Conservation (phyloP, 768 basidiomycete species). For the Suillus fuscotomentosus region DNA sequence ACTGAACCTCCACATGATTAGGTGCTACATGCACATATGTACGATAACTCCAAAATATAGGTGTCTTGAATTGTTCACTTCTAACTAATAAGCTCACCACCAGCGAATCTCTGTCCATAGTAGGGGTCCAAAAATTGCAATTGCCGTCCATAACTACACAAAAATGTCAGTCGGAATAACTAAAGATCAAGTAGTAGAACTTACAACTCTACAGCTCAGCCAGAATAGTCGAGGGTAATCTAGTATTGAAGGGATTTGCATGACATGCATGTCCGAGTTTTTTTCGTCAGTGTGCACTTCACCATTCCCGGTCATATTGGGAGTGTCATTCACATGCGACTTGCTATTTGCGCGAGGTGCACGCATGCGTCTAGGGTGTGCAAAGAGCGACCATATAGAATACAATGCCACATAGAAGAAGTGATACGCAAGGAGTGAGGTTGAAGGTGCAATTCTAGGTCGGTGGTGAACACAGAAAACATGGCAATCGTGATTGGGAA, state of each 20-base stretch:
- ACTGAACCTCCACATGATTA: neutral
- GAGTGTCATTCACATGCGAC: neutral
- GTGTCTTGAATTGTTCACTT: neutral
- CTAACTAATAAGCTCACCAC: conserved; percentile 39
- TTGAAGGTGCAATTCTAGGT: conserved; percentile 75
- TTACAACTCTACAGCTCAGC: conserved; percentile 67
- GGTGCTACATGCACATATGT: neutral
- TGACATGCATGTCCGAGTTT: conserved; percentile 35
- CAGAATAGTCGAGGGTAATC: conserved; percentile 69
- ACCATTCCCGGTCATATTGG: neutral
- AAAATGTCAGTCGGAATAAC: neutral
- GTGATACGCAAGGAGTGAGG: conserved; percentile 77
- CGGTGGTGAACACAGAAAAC: neutral
- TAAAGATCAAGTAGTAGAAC: conserved; percentile 29
- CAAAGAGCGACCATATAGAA: conserved; percentile 81
- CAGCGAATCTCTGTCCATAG: conserved; percentile 85
- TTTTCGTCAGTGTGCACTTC: neutral
- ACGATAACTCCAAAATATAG: neutral
- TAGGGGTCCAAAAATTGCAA: conserved; percentile 84
- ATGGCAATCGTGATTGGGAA: neutral
- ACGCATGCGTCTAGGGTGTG: conserved; percentile 45
- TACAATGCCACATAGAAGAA: conserved; percentile 97
- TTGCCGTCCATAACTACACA: conserved; percentile 85
- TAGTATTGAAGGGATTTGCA: conserved; percentile 43
- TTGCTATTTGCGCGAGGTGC: conserved; percentile 18